Percentiles rank a stretch among this genome's conserved stretches.
phyloP scores from a whole-genome alignment of 177 flowering plant species.

The Vitis hybrid region DNA sequence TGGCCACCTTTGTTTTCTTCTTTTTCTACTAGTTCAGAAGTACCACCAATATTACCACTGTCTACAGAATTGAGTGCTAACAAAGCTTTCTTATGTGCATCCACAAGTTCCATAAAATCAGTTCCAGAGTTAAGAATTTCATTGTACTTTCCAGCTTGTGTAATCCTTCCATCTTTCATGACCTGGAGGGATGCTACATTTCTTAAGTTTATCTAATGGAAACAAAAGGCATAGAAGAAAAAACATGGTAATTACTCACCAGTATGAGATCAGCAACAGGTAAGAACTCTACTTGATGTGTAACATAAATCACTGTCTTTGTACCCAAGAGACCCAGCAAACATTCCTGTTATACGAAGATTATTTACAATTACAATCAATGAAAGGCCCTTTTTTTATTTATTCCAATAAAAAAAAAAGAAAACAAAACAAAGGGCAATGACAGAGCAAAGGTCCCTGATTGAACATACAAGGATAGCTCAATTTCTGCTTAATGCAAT shows the following conservation, averaged over 20 bases:
- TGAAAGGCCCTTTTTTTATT: no score
- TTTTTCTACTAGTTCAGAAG: slow-evolving; percentile 9
- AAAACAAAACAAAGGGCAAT: no score
- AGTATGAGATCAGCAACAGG: slow-evolving; percentile 53
- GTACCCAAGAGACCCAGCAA: slow-evolving; percentile 46
- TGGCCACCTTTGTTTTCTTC: slow-evolving; percentile 21
- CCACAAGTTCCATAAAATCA: slow-evolving; percentile 64
- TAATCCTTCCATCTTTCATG: slow-evolving; percentile 63
- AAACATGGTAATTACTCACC: slow-evolving; percentile 22
- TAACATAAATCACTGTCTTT: slow-evolving; percentile 66
- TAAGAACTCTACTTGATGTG: slow-evolving; percentile 77
- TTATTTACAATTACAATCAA: neutral
- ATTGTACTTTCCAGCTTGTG: slow-evolving; percentile 59
- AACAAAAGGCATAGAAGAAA: neutral
- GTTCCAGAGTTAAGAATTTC: slow-evolving; percentile 53
- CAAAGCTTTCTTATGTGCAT: slow-evolving; percentile 62
- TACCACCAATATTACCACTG: slow-evolving; percentile 4
- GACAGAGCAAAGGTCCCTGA: no score
- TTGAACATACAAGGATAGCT: no score
- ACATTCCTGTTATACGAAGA: slow-evolving; percentile 38
- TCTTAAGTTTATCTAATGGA: neutral
- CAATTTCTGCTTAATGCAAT: no score
- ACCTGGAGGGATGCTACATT: slow-evolving; percentile 31
- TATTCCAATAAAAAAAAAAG: no score
- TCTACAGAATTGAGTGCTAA: slow-evolving; percentile 36